Conservation (phyloP, 345 rosid species). For the Capsella bursapastoris region DNA sequence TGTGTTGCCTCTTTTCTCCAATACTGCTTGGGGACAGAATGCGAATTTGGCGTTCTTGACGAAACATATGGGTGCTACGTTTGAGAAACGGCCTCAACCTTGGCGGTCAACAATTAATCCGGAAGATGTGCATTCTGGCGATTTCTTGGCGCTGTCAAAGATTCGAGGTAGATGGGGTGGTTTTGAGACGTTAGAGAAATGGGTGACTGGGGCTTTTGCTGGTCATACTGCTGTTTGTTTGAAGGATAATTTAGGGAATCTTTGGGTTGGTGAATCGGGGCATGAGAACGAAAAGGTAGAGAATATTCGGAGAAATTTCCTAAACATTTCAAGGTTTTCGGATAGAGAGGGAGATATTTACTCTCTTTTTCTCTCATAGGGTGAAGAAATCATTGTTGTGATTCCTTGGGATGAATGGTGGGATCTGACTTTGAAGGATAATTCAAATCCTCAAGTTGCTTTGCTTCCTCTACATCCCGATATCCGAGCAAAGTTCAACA, state of each 20-base stretch:
- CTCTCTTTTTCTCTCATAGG: constrained; percentile 51
- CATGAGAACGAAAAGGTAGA: constrained; percentile 96
- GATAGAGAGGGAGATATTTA: neutral
- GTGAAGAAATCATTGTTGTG: constrained; percentile 89
- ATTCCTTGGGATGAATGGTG: constrained; percentile 99
- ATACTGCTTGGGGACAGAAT: constrained; percentile 88
- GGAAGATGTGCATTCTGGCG: constrained; percentile 86
- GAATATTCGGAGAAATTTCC: neutral
- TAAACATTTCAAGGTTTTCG: neutral
- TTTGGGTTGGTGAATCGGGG: constrained; percentile 99
- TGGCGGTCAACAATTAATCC: constrained; percentile 70
- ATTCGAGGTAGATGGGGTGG: constrained; percentile 99
- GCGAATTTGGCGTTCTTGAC: constrained; percentile 83
- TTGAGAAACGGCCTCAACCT: constrained; percentile 83
- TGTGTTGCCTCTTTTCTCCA: constrained; percentile 91
- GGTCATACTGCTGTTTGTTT: constrained; percentile 99
- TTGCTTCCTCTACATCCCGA: constrained; percentile 91
- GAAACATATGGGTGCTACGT: constrained; percentile 92
- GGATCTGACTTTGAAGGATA: constrained; percentile 80
- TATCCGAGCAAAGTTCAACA: constrained; percentile 73
- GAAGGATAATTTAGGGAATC: constrained; percentile 86
- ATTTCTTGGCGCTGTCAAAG: constrained; percentile 92
- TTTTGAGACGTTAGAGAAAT: constrained; percentile 95
- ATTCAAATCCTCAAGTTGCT: constrained; percentile 90
- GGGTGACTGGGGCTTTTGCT: constrained; percentile 99